Percentiles rank a stretch among this genome's conserved stretches.
These are phyloP conservation scores for Papiliotrema flavescens DNA, from an alignment of 1,284 basidiomycete genomes.

Conservation along the genomic window DNA sequence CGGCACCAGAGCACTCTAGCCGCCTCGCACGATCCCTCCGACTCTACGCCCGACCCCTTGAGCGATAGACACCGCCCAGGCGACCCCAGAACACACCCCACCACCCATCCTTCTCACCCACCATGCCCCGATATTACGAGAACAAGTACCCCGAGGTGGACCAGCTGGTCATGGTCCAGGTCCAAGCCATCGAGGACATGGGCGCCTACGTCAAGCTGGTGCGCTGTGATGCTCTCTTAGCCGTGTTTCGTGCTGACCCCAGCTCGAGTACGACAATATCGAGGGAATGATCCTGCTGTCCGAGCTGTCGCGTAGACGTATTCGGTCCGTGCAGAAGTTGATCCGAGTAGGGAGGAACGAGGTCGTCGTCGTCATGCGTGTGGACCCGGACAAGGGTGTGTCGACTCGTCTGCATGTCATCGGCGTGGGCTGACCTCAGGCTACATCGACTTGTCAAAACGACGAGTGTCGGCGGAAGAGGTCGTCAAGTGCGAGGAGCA, in stretches of 20 bases:
- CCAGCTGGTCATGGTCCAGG: constrained; percentile 98
- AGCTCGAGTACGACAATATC: constrained; percentile 98
- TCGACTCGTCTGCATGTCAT: constrained; percentile 6
- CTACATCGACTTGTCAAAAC: constrained; percentile 98
- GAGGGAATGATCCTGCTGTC: constrained; percentile 99
- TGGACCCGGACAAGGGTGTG: constrained; percentile 98
- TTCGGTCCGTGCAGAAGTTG: constrained; percentile 95
- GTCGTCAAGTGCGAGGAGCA: constrained; percentile 98
- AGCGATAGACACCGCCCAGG: too few species aligned
- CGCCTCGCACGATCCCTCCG: too few species aligned
- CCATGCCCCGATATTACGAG: constrained; percentile 50
- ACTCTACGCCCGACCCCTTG: too few species aligned
- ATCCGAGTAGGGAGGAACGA: constrained; percentile 98
- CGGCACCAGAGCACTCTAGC: too few species aligned
- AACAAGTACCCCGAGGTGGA: constrained; percentile 64
- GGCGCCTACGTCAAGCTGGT: constrained; percentile 98
- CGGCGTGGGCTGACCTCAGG: constrained; percentile 48
- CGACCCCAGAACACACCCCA: too few species aligned
- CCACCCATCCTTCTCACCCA: constrained; percentile 6
- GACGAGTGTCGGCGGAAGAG: constrained; percentile 98
- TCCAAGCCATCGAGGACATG: constrained; percentile 99
- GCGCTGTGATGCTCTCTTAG: constrained; percentile 39
- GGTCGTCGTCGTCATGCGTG: constrained; percentile 95
- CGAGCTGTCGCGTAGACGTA: constrained; percentile 93
- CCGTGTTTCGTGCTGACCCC: constrained; percentile 5